Evolutionary conservation across 169 alveolate species (phyloP).

Genomic region (Miamiensis avidus): DNA sequence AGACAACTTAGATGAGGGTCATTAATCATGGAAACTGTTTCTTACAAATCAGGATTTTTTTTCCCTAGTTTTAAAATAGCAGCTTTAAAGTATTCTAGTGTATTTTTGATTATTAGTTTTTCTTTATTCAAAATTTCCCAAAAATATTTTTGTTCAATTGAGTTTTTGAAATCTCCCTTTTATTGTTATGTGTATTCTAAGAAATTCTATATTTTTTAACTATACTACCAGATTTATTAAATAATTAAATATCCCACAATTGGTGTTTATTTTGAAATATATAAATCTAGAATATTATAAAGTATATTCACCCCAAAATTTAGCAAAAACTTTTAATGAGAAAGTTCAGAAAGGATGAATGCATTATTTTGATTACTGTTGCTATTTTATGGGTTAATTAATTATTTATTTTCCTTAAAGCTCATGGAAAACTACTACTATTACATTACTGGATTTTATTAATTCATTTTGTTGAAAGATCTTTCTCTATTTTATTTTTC

Average conservation of each 20-base stretch:
- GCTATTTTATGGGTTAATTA: no score
- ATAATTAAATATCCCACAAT: background rate
- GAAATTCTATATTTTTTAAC: no score
- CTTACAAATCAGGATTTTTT: background rate
- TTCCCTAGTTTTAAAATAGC: background rate
- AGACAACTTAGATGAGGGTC: background rate
- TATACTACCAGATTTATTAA: background rate
- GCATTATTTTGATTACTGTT: no score
- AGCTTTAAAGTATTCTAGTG: background rate
- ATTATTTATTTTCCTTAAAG: no score
- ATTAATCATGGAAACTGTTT: background rate
- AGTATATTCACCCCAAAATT: background rate
- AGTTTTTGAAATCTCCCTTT: background rate
- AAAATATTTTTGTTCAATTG: background rate
- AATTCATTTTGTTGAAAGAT: no score
- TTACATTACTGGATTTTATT: no score
- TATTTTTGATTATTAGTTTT: no score
- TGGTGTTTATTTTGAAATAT: background rate
- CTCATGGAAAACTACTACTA: no score
- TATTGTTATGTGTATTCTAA: background rate
- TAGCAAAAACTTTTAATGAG: background rate
- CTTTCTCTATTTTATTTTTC: no score
- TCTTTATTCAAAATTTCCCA: background rate
- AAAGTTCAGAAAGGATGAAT: background rate
- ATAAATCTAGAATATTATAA: background rate